phyloP scores from a whole-genome alignment of 2,329 filamentous ascomycete species.

The Zasmidium citrigriseum region DNA sequence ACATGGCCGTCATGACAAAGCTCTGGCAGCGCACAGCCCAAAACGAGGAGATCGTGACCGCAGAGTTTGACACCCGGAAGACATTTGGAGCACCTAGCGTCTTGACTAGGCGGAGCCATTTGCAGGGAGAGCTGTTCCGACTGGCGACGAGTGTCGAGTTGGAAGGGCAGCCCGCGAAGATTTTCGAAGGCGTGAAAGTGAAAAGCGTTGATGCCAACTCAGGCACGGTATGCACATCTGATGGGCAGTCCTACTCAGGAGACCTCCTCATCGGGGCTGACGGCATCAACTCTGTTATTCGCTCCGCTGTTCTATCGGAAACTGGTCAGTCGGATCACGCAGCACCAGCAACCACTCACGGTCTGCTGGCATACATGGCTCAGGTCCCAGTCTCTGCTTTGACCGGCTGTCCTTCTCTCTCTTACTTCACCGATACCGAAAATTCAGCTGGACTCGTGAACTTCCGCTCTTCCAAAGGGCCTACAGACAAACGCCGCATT shows the following conservation, averaged over 20 bases:
- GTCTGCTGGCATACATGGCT: constrained; percentile 16
- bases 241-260: constrained; percentile 5
- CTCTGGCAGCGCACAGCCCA: constrained; percentile 4
- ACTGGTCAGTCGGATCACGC: not conserved
- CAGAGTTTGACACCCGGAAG: constrained; percentile 14
- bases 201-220: constrained; percentile 2
- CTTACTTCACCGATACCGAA: constrained; percentile 5
- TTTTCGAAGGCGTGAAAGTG: constrained; percentile 6
- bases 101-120: constrained; percentile 9
- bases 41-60: constrained; percentile 6
- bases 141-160: constrained; percentile 11
- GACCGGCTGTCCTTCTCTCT: not conserved
- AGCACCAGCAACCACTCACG: constrained; percentile 10
- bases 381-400: constrained; percentile 7
- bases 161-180: constrained; percentile 5
- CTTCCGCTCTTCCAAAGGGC: constrained; percentile 4
- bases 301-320: constrained; percentile 10
- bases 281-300: constrained; percentile 14
- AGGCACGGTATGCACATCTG: not conserved
- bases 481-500: constrained; percentile 7
- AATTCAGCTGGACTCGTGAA: constrained; percentile 9
- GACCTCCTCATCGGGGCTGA: constrained; percentile 17
- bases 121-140: constrained; percentile 9
- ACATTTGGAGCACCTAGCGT: constrained; percentile 9
- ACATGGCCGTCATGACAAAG: constrained; percentile 10